Percentiles rank a stretch among this genome's conserved stretches.
phyloP scores from a whole-genome alignment of 2,329 filamentous ascomycete genomes.

The Diplodia mutila region DNA sequence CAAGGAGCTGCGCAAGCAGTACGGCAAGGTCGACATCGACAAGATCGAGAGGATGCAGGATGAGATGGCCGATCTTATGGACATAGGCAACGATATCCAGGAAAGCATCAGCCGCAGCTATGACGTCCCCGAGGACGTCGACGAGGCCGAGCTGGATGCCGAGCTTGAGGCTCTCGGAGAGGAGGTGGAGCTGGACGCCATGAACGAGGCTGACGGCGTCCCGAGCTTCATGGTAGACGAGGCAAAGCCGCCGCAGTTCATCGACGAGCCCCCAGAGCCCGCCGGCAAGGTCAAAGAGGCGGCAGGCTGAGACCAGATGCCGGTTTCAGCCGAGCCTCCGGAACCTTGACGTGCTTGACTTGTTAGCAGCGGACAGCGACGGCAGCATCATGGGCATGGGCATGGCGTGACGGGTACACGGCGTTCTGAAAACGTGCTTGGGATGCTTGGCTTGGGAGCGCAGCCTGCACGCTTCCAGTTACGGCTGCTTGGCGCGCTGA shows the following conservation, averaged over 20 bases:
- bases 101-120: slow-evolving; percentile 90
- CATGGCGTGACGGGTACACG: slow-evolving; percentile 24
- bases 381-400: slow-evolving; percentile 1
- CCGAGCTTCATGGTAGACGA: slow-evolving; percentile 92
- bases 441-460: slow-evolving; percentile 15
- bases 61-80: slow-evolving; percentile 98
- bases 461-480: slow-evolving; percentile 20
- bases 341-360: background rate
- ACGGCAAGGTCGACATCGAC: slow-evolving; percentile 95
- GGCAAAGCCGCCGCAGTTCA: slow-evolving; percentile 78
- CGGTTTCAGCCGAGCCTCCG: background rate
- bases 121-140: slow-evolving; percentile 94
- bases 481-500: slow-evolving; percentile 14
- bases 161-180: slow-evolving; percentile 93
- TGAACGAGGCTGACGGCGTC: slow-evolving; percentile 63
- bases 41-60: slow-evolving; percentile 98
- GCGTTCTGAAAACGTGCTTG: slow-evolving; percentile 25
- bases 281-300: slow-evolving; percentile 80
- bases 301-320: slow-evolving; percentile 51
- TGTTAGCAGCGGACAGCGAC: too few relatives aligned
- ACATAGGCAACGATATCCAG: slow-evolving; percentile 97
- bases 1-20: slow-evolving; percentile 89
- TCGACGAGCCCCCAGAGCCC: slow-evolving; percentile 81
- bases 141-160: slow-evolving; percentile 93
- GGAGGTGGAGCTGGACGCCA: slow-evolving; percentile 84